Evolutionary conservation across 2,329 filamentous ascomycete species (phyloP), one percentile per base, ranked within the genome.

Genomic region (Ophiosphaerella herpotricha): DNA sequence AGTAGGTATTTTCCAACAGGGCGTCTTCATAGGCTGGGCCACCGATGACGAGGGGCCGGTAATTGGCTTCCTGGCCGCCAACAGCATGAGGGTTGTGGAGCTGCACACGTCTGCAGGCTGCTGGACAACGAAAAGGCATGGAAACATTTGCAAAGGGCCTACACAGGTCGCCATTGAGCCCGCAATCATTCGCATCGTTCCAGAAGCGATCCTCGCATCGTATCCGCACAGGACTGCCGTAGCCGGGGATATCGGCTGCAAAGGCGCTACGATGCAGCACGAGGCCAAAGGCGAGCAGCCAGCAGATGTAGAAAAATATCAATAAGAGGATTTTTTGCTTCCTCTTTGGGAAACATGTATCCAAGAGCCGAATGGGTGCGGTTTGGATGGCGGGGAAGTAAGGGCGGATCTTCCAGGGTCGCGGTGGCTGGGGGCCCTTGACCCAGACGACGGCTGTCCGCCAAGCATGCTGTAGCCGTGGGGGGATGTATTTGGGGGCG

Each of bases 61-160:
- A 85, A 48, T 81, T 81, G 34, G 82, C 70, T 47, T 85, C 84
- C 80, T 82, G 71, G 56, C 85, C 82, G 31, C 90, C 90, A 4
- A 94, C 88, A 7, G 89, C 88, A 58, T 89, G 82, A 14, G 88
- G 87, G 59, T 91, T 89, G 33, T 89, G 75, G 2, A 89, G 78
- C 57, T 82, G 78, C 48, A 83, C 82, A 62, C 81, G 82, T 38
- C 81, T 81, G 70, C 90, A 94, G 61, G 85, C 86, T 13, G 85
- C 88, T 1, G 88, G 85, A 63, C 90, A 94, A 46, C 86, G 80
- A 67, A 94, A 94, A 0, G 88, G 80, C 60, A 91, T 85, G 0
- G 84, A 84, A 48, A 78, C 82, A 56, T 85, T 86, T 50, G 81
- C 82, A 64, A 94, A 94, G 0, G 90, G 90, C 7, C 89, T 83